Evolutionary conservation across 2,329 filamentous ascomycete species (phyloP).

Genomic region (Hymenoscyphus salicellus): DNA sequence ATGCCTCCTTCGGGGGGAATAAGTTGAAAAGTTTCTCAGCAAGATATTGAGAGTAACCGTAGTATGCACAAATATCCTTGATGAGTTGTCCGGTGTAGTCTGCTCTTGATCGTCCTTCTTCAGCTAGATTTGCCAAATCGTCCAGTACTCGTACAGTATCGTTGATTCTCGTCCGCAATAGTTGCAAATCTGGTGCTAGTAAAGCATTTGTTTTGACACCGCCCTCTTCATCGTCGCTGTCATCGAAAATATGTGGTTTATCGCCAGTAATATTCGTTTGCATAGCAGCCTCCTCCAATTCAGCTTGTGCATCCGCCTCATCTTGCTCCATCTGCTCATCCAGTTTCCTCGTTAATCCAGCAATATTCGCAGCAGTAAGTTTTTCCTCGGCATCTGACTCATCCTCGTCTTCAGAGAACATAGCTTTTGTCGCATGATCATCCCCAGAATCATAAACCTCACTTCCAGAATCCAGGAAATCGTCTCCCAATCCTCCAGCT

Average conservation of each 20-base stretch:
- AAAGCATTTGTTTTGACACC: slow-evolving; percentile 59
- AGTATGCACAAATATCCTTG: slow-evolving; percentile 92
- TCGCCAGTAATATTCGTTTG: slow-evolving; percentile 92
- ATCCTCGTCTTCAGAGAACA: slow-evolving; percentile 95
- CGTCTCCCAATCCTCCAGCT: slow-evolving; percentile 47
- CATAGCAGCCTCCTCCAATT: slow-evolving; percentile 78
- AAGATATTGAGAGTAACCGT: slow-evolving; percentile 92
- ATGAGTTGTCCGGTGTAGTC: slow-evolving; percentile 87
- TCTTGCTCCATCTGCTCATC: slow-evolving; percentile 75
- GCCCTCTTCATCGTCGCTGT: slow-evolving; percentile 59
- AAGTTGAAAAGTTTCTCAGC: slow-evolving; percentile 93
- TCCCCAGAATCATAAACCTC: slow-evolving; percentile 48
- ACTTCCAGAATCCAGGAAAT: slow-evolving; percentile 51
- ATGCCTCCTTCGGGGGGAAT: slow-evolving; percentile 89
- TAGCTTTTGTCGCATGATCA: slow-evolving; percentile 58
- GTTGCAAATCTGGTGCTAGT: slow-evolving; percentile 83
- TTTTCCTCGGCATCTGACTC: slow-evolving; percentile 85
- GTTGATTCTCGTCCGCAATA: slow-evolving; percentile 83
- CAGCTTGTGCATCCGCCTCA: slow-evolving; percentile 77
- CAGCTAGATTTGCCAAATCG: slow-evolving; percentile 77
- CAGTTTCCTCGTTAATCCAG: slow-evolving; percentile 79
- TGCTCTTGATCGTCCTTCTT: slow-evolving; percentile 75
- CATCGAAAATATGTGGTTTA: slow-evolving; percentile 60
- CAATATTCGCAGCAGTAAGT: slow-evolving; percentile 94
- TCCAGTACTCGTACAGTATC: slow-evolving; percentile 90